phyloP scores from a whole-genome alignment of 139 green algal genomes.

The Chlamydomonas asymmetrica region DNA sequence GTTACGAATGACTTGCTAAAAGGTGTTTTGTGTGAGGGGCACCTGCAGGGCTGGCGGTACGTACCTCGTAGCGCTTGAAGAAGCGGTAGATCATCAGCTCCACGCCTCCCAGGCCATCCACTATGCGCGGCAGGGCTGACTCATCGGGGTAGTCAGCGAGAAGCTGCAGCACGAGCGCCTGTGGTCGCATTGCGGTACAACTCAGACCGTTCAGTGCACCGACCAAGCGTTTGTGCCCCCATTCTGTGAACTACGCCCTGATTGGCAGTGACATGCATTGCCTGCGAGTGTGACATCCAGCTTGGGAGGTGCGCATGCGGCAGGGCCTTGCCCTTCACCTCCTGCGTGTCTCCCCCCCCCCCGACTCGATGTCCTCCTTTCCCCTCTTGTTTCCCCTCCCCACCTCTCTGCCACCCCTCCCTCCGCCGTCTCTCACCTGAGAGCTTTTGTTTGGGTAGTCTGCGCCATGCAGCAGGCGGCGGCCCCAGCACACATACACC shows the following conservation, averaged over 20 bases:
- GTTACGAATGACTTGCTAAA: neutral
- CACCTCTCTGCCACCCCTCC: neutral
- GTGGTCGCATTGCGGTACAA: neutral
- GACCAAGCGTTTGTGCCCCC: neutral
- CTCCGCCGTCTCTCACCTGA: neutral
- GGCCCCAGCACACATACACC: constrained; percentile 47
- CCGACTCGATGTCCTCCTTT: neutral
- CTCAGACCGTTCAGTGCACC: neutral
- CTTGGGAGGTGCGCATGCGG: neutral
- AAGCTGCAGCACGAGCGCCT: neutral
- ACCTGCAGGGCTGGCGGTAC: neutral
- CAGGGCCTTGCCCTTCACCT: neutral
- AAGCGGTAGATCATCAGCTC: constrained; percentile 45
- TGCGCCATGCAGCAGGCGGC: constrained; percentile 31
- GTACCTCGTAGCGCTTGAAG: constrained; percentile 53
- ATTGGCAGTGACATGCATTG: neutral
- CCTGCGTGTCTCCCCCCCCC: no score
- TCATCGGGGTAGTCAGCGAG: neutral
- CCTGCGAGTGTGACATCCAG: no score
- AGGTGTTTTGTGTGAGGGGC: neutral
- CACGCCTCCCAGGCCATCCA: constrained; percentile 50
- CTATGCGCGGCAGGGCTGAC: constrained; percentile 31
- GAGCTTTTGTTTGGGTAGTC: no score
- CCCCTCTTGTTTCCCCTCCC: neutral
- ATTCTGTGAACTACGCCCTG: neutral